These are phyloP conservation scores for Cubamyces lactineus DNA, from an alignment of 768 basidiomycete species.

Conservation along the genomic window DNA sequence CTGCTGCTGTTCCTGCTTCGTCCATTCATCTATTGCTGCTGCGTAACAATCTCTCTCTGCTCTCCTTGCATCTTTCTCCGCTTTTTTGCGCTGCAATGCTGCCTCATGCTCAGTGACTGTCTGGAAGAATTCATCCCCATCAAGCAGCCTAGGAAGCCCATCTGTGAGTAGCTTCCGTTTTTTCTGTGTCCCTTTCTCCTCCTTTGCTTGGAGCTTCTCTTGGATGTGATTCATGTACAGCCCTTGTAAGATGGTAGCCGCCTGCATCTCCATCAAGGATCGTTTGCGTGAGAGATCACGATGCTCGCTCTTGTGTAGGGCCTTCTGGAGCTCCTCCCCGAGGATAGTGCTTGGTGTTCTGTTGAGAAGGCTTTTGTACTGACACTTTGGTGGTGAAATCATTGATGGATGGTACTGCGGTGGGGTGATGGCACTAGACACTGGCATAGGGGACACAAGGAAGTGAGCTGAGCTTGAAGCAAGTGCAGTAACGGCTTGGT, in stretches of 20 bases:
- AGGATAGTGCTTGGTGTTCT: background rate
- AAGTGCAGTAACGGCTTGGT: no score
- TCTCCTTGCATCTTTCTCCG: conserved; percentile 3
- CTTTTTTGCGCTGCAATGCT: conserved; percentile 9
- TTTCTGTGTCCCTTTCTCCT: conserved; percentile 20
- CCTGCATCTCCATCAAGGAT: background rate
- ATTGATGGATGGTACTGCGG: no score
- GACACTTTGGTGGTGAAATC: background rate
- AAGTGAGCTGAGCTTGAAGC: no score
- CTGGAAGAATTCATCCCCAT: conserved; percentile 29
- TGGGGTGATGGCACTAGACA: no score
- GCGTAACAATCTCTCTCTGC: background rate
- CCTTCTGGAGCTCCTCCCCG: background rate
- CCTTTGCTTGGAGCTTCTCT: conserved; percentile 13
- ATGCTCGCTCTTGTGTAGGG: background rate
- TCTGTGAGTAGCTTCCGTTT: conserved; percentile 25
- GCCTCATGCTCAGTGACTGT: background rate
- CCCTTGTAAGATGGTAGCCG: background rate
- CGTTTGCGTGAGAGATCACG: background rate
- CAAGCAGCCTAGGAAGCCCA: conserved; percentile 30
- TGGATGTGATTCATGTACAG: background rate
- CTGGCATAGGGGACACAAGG: no score
- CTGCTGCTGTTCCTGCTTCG: background rate
- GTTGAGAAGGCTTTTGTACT: background rate
- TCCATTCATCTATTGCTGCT: background rate